Evolutionary conservation across 2,329 filamentous ascomycete species (phyloP).

Genomic region (Daldinia sp.): DNA sequence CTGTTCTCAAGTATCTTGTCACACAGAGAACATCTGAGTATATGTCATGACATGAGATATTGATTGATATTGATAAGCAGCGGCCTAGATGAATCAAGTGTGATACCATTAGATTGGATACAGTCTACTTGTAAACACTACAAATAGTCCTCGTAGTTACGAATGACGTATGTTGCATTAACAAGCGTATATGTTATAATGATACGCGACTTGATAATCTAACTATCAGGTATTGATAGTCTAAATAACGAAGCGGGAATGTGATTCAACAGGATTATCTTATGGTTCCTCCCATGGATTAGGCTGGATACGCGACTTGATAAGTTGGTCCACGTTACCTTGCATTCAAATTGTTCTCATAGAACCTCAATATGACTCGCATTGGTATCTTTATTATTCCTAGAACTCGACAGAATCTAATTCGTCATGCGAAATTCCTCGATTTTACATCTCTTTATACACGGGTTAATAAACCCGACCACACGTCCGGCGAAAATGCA

Average conservation of each 20-base stretch:
- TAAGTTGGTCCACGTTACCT: neutral
- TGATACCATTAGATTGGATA: too few species aligned
- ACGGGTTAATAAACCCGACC: neutral
- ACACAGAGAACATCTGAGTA: too few species aligned
- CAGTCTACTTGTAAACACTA: too few species aligned
- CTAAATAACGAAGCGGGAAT: too few species aligned
- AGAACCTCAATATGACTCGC: neutral
- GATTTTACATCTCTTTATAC: slow-evolving; percentile 11
- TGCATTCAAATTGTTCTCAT: neutral
- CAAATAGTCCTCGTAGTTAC: neutral
- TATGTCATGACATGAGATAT: too few species aligned
- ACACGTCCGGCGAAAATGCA: neutral
- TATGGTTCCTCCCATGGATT: neutral
- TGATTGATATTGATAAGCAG: too few species aligned
- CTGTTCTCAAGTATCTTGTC: too few species aligned
- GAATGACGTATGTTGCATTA: neutral
- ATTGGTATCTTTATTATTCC: slow-evolving; percentile 5
- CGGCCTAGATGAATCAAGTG: too few species aligned
- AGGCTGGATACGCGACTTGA: neutral
- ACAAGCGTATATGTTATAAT: neutral
- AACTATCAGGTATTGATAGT: neutral
- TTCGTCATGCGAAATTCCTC: neutral
- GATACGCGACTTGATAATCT: neutral
- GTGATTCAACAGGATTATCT: too few species aligned
- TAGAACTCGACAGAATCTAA: neutral